Evolutionary conservation across 768 basidiomycete genomes (phyloP).

Genomic region (Dioszegia hungarica): DNA sequence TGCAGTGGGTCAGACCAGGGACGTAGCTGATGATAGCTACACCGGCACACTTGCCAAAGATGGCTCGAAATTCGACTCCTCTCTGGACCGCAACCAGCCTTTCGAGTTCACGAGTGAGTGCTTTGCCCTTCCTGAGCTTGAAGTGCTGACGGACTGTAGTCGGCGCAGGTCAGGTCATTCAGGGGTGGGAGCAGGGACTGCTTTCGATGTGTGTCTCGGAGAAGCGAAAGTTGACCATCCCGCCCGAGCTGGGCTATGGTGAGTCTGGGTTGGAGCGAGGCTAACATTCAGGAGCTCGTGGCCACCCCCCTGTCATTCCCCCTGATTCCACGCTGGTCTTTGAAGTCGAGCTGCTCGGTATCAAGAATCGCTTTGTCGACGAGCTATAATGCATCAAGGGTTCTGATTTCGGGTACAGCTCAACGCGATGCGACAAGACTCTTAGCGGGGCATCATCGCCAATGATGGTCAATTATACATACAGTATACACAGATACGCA

Average conservation of each 20-base stretch:
- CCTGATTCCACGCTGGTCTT: conserved; percentile 75
- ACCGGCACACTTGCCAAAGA: conserved; percentile 72
- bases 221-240: conserved; percentile 84
- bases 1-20: conserved; percentile 40
- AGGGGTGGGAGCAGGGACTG: conserved; percentile 50
- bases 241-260: conserved; percentile 77
- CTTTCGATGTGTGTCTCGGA: conserved; percentile 75
- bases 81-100: conserved; percentile 69
- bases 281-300: conserved; percentile 52
- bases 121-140: not conserved
- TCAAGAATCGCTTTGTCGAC: conserved; percentile 52
- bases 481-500: too few relatives aligned
- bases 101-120: conserved; percentile 63
- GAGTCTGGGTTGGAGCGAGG: conserved; percentile 39
- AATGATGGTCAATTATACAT: too few relatives aligned
- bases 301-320: conserved; percentile 73
- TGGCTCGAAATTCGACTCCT: conserved; percentile 86
- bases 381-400: conserved; percentile 21
- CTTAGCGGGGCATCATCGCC: too few relatives aligned
- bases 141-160: too few relatives aligned
- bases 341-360: conserved; percentile 71
- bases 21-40: conserved; percentile 50
- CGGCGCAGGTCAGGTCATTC: conserved; percentile 49
- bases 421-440: too few relatives aligned
- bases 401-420: too few relatives aligned